Percentiles rank a stretch among this genome's conserved stretches.
These are phyloP conservation scores for Saprolegnia parasitica DNA, from an alignment of 352 stramenopile species.

Conservation along the genomic window DNA sequence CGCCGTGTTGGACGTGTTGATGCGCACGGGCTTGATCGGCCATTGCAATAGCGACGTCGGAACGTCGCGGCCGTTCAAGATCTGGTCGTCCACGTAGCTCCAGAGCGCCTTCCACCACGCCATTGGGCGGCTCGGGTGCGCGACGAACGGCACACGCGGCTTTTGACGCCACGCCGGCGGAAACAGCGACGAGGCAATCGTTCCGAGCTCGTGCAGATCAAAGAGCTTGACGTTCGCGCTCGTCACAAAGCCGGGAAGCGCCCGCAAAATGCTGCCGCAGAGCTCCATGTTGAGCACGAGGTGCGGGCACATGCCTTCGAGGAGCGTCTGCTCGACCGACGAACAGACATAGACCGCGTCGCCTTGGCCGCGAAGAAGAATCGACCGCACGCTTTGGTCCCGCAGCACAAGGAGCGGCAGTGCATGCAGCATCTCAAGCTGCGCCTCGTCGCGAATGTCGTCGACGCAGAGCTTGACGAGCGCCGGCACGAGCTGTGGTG, in stretches of 20 bases:
- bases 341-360: constrained; percentile 43
- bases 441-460: constrained; percentile 36
- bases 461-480: constrained; percentile 51
- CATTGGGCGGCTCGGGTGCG: constrained; percentile 11
- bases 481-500: constrained; percentile 31
- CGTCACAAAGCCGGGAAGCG: constrained; percentile 39
- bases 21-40: constrained; percentile 39
- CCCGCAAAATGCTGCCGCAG: constrained; percentile 47
- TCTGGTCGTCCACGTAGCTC: constrained; percentile 43
- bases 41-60: constrained; percentile 36
- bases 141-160: background rate
- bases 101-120: constrained; percentile 53
- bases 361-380: constrained; percentile 31
- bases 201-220: constrained; percentile 28
- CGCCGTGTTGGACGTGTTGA: background rate
- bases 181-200: constrained; percentile 41
- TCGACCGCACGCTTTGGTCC: constrained; percentile 40
- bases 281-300: constrained; percentile 36
- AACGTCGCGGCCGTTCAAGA: constrained; percentile 34
- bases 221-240: constrained; percentile 45
- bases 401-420: constrained; percentile 46
- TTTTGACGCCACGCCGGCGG: constrained; percentile 30
- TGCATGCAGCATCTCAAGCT: constrained; percentile 35
- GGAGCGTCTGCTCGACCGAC: constrained; percentile 45
- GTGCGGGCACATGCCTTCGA: constrained; percentile 40